Evolutionary conservation across 2,329 filamentous ascomycete species (phyloP).

Genomic region (Colletotrichum musicola): DNA sequence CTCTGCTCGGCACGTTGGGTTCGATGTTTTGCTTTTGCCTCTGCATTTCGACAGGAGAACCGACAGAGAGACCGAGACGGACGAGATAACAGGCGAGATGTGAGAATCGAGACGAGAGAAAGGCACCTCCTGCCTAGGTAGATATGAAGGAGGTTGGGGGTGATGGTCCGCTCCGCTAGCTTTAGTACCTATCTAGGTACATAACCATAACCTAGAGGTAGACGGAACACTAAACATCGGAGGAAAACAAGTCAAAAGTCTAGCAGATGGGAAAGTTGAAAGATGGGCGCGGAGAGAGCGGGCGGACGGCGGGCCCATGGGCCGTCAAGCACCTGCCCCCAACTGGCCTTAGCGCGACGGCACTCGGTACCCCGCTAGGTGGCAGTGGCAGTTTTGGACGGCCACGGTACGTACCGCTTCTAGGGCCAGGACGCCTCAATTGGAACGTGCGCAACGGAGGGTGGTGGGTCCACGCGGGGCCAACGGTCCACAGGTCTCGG

Average conservation of each 20-base stretch:
- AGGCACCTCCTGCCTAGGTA: too few species aligned
- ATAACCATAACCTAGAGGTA: too few species aligned
- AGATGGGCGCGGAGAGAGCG: neutral
- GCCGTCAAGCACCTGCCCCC: neutral
- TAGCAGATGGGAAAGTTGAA: too few species aligned
- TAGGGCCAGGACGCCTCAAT: slow-evolving; percentile 18
- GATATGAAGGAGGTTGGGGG: neutral
- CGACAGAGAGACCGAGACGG: neutral
- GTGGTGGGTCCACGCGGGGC: neutral
- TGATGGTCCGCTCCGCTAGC: slow-evolving; percentile 29
- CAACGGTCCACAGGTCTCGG: slow-evolving; percentile 9
- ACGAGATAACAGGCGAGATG: slow-evolving; percentile 2
- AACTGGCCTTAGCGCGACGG: slow-evolving; percentile 18
- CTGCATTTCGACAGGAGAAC: neutral
- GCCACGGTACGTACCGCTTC: too few species aligned
- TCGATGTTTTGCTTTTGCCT: slow-evolving; percentile 14
- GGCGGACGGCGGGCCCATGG: slow-evolving; percentile 10
- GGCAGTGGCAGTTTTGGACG: neutral
- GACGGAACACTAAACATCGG: slow-evolving; percentile 4
- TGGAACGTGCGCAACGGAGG: slow-evolving; percentile 19
- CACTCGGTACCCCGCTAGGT: slow-evolving; percentile 4
- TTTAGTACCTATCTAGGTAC: neutral
- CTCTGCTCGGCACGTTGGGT: slow-evolving; percentile 16
- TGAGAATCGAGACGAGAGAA: neutral
- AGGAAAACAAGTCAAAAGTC: slow-evolving; percentile 11